Conservation (phyloP, 2,329 filamentous ascomycete species). For the Pyrenophora teres region DNA sequence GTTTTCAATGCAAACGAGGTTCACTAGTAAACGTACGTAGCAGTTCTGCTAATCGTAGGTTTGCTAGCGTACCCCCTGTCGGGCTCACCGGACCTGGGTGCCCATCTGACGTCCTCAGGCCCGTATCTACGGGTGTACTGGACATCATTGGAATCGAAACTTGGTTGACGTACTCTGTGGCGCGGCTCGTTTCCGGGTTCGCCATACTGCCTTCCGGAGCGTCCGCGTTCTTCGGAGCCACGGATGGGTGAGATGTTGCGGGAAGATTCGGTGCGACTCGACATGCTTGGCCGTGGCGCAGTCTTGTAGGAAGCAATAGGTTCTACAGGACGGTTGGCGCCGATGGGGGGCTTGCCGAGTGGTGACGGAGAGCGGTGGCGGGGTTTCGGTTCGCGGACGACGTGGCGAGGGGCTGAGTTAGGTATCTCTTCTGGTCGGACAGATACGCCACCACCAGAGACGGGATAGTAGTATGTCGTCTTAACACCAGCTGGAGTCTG, state of each 20-base stretch:
- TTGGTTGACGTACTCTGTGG: slow-evolving; percentile 29
- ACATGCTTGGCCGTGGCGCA: slow-evolving; percentile 19
- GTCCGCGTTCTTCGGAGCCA: slow-evolving; percentile 30
- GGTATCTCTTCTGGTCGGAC: slow-evolving; percentile 29
- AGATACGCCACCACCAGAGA: slow-evolving; percentile 29
- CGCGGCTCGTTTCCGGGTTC: slow-evolving; percentile 26
- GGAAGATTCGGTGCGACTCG: slow-evolving; percentile 28
- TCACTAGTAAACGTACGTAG: slow-evolving; percentile 40
- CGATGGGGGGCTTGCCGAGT: slow-evolving; percentile 40
- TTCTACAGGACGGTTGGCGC: slow-evolving; percentile 35
- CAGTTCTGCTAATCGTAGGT: slow-evolving; percentile 30
- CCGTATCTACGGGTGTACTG: slow-evolving; percentile 38
- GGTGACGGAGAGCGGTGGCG: slow-evolving; percentile 37
- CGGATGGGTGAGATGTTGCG: slow-evolving; percentile 32
- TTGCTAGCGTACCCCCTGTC: slow-evolving; percentile 31
- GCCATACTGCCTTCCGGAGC: slow-evolving; percentile 31
- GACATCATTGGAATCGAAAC: slow-evolving; percentile 40
- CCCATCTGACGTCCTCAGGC: slow-evolving; percentile 47
- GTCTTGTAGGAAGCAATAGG: slow-evolving; percentile 16
- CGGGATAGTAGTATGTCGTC: slow-evolving; percentile 38
- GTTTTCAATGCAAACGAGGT: neutral
- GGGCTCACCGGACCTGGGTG: slow-evolving; percentile 27
- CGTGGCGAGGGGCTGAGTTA: slow-evolving; percentile 35
- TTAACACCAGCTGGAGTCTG: slow-evolving; percentile 25
- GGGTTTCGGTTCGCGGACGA: slow-evolving; percentile 40